Evolutionary conservation across 768 basidiomycete genomes (phyloP).

Genomic region (Tylopilus sp.): DNA sequence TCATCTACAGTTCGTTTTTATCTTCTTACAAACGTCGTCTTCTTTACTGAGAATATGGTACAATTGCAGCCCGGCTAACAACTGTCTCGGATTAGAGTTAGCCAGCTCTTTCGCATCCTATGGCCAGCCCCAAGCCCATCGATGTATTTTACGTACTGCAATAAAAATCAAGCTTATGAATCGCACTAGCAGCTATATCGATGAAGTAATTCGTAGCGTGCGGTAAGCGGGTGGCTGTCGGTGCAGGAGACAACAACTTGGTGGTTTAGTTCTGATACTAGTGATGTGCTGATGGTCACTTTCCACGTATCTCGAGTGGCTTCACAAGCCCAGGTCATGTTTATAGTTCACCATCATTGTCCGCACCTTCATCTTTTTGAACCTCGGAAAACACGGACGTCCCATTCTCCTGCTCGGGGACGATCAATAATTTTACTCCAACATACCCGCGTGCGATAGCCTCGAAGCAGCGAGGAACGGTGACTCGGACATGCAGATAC

Average conservation of each 20-base stretch:
- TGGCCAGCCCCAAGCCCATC: conserved; percentile 29
- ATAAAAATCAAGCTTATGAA: conserved; percentile 28
- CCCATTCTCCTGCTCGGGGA: too few relatives aligned
- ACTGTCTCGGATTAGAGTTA: conserved; percentile 38
- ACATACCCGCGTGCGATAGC: too few relatives aligned
- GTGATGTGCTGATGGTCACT: too few relatives aligned
- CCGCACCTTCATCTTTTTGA: too few relatives aligned
- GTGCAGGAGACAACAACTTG: background rate
- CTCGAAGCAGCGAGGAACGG: too few relatives aligned
- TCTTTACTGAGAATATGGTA: conserved; percentile 5
- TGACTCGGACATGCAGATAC: too few relatives aligned
- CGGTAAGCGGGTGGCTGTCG: background rate
- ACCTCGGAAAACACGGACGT: too few relatives aligned
- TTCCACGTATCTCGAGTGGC: too few relatives aligned
- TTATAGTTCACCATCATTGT: too few relatives aligned
- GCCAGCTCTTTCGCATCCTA: conserved; percentile 18
- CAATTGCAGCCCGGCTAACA: conserved; percentile 40
- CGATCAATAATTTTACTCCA: too few relatives aligned
- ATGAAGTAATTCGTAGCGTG: background rate
- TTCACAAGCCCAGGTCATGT: too few relatives aligned
- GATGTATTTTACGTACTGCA: conserved; percentile 36
- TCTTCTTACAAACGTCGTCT: background rate
- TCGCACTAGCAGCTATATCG: conserved; percentile 11
- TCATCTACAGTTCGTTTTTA: conserved; percentile 85
- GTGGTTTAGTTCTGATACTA: background rate